Base-by-base conservation (phyloP, 2,329 filamentous ascomycete species). In the Fulvia fulva region DNA sequence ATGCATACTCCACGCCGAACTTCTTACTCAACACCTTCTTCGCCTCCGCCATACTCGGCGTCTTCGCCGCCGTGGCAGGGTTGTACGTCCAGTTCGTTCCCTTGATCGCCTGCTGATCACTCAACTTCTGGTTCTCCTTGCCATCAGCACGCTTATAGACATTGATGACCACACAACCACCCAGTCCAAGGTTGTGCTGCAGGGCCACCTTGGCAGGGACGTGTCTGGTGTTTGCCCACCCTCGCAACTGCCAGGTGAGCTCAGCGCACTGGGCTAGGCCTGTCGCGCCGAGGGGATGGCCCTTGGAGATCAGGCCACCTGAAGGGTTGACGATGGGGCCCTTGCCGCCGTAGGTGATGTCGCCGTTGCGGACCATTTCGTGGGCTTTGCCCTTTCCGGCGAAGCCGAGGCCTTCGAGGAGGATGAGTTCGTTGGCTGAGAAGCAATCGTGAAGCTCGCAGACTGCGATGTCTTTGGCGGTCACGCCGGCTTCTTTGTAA, bases 361-460 rank as follows among this genome's bases (percentile, higher is more conserved):
- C 91, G 23, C 92, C 92, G 14, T 76, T 77, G 51, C 91, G 85
- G 26, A 97, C 91, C 75, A 97, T 85, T 76, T 96, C 91, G 73
- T 97, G 92, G 0, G 93, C 93, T 73, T 91, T 92, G 11, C 93
- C 93, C 19, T 82, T 84, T 58, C 86, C 86, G 32, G 81, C 72
- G 8, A 97, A 83, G 2, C 91, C 91, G 0, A 97, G 81, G 0
- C 90, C 90, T 71, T 97, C 93, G 53, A 97, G 86, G 2, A 87
- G 87, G 53, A 95, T 83, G 87, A 97, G 89, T 79, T 97, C 91
- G 74, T 97, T 97, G 34, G 92, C 87, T 14, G 87, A 91, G 82
- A 97, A 97, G 79, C 93, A 97, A 77, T 97, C 93, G 76, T 97
- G 93, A 60, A 97, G 80, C 78, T 97, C 93, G 71, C 90, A 91